These are phyloP conservation scores for Sphaceloma murrayae DNA, from an alignment of 2,329 filamentous ascomycete species.

Conservation along the genomic window DNA sequence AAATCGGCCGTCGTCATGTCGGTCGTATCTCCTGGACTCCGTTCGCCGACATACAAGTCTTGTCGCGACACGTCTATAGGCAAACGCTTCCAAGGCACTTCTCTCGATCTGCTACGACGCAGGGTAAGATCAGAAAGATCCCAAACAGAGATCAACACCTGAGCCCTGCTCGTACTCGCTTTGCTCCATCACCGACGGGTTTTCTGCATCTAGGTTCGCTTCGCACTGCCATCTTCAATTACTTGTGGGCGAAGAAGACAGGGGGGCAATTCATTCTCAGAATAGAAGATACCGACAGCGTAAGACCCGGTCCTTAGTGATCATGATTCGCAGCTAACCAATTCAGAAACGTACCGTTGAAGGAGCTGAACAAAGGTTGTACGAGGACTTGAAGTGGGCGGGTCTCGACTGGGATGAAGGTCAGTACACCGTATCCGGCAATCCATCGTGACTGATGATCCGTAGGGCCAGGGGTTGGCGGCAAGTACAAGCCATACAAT, in stretches of 20 bases:
- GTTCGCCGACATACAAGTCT: no score
- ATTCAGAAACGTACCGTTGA: conserved; percentile 68
- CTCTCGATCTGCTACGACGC: background rate
- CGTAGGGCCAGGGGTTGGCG: no score
- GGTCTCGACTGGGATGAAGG: conserved; percentile 91
- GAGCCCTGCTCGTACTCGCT: conserved; percentile 63
- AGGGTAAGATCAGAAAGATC: conserved; percentile 6
- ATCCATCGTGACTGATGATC: no score
- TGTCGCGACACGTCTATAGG: background rate
- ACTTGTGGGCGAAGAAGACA: conserved; percentile 76
- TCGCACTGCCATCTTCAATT: conserved; percentile 91
- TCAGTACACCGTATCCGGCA: conserved; percentile 68
- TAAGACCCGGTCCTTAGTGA: no score
- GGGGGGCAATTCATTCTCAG: conserved; percentile 83
- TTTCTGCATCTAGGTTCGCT: conserved; percentile 87
- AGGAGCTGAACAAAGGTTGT: conserved; percentile 69
- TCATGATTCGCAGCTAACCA: conserved; percentile 27
- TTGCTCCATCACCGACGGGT: conserved; percentile 91
- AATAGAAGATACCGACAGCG: conserved; percentile 92
- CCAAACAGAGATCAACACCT: background rate
- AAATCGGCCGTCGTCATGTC: background rate
- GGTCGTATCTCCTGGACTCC: background rate
- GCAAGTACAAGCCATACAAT: no score
- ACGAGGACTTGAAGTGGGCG: conserved; percentile 76
- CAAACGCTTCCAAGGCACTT: background rate